Evolutionary conservation across 1,139 yeast genomes (phyloP).

Genomic region (Pichia sp.): DNA sequence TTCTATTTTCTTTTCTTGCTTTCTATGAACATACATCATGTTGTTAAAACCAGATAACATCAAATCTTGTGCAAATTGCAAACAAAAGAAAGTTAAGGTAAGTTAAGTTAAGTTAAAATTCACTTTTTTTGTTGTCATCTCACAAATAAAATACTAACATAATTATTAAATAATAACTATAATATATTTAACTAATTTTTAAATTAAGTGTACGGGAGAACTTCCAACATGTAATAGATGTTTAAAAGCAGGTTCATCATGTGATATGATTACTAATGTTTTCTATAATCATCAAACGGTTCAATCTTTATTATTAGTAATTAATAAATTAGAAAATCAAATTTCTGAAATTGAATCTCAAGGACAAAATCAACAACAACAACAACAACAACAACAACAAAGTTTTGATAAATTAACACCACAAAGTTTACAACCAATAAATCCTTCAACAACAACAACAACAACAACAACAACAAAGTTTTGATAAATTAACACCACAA

Average conservation of each 20-base stretch:
- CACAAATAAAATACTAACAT: not conserved
- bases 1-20: no score
- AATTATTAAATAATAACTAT: not conserved
- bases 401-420: no score
- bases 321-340: conserved; percentile 12
- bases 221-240: conserved; percentile 20
- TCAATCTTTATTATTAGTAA: conserved; percentile 11
- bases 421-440: no score
- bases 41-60: conserved; percentile 16
- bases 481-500: no score
- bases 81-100: conserved; percentile 20
- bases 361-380: not conserved
- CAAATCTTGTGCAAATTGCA: conserved; percentile 21
- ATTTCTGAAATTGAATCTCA: not conserved
- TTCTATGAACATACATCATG: not conserved
- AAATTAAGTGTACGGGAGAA: conserved; percentile 20
- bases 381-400: no score
- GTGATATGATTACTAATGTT: conserved; percentile 20
- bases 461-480: no score
- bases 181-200: not conserved
- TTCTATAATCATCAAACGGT: conserved; percentile 22
- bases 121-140: not conserved
- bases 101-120: not conserved
- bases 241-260: conserved; percentile 13
- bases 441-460: no score